These are phyloP conservation scores for Beauveria sp. DNA, from an alignment of 2,329 filamentous ascomycete genomes.

Conservation along the genomic window DNA sequence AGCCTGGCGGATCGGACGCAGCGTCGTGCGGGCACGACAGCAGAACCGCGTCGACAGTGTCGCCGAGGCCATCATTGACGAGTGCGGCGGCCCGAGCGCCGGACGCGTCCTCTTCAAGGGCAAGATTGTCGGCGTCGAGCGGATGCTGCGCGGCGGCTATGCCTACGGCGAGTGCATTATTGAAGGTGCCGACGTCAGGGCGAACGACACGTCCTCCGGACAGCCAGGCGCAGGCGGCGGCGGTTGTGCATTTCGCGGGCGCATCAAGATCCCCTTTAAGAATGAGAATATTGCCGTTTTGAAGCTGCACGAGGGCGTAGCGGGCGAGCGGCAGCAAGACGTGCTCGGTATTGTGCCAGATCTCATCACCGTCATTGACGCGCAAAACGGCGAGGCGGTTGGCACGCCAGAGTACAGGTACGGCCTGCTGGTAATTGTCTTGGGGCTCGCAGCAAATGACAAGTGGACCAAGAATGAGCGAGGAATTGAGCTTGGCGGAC, in stretches of 20 bases:
- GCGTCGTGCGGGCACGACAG: constrained; percentile 42
- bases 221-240: constrained; percentile 1
- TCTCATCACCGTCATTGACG: constrained; percentile 47
- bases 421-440: constrained; percentile 41
- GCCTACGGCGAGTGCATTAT: constrained; percentile 53
- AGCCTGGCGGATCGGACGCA: constrained; percentile 52
- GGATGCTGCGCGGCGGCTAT: constrained; percentile 48
- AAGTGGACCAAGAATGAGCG: constrained; percentile 36
- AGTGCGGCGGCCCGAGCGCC: constrained; percentile 44
- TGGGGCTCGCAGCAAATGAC: constrained; percentile 38
- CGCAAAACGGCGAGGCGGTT: constrained; percentile 47
- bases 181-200: constrained; percentile 36
- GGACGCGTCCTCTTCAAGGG: constrained; percentile 55
- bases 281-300: constrained; percentile 65
- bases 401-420: constrained; percentile 51
- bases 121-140: constrained; percentile 55
- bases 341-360: constrained; percentile 49
- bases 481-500: constrained; percentile 42
- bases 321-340: constrained; percentile 31
- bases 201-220: constrained; percentile 16
- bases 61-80: constrained; percentile 49
- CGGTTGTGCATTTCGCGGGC: constrained; percentile 30
- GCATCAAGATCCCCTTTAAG: constrained; percentile 61
- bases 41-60: constrained; percentile 44
- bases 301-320: constrained; percentile 22